Evolutionary conservation across 148 eudicot genomes (phyloP), one percentile per base, ranked within the genome.

Genomic region (Rhododendron molle): DNA sequence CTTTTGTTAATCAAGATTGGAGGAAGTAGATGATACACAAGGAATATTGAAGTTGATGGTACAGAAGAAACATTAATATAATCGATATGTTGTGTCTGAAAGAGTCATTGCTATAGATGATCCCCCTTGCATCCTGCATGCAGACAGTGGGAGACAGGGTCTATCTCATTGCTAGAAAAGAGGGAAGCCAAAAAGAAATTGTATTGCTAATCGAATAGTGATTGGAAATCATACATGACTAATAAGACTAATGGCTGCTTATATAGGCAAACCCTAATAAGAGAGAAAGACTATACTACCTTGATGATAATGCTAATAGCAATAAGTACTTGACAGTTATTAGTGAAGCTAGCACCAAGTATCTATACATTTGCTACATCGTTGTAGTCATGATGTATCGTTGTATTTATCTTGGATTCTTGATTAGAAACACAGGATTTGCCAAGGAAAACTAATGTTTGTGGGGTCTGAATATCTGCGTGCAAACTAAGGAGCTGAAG

Each of bases 401-500:
- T 36, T 74, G 78, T 34, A 40, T 40, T 40, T 76, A 76, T 36
- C 26, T 76, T n/a, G n/a, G n/a, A n/a, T n/a, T n/a, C n/a, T n/a
- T 20, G 26, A 36, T 12, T 36, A 43, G 40, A 76, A 20, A 21
- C 49, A 36, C 26, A 7, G 21, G 43, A 76, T 76, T 76, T 76
- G n/a, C 40, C 5, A 8, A 43, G 26, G 50, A 23, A 76, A 76
- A 36, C 21, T 18, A 76, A 76, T 40, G 18, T 43, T 23, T 47
- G 20, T 44, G 4, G 36, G 54, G 10, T 78, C 56, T 44, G 81
- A 1, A 21, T n/a, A 47, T 50, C 26, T 10, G 34, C 49, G 46
- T 23, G 81, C 60, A 79, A 49, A 49, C 82, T 79, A 28, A 46
- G 60, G 58, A n/a, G 58, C 60, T n/a, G 82, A 79, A 79, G 82